A percentile compares a stretch with the other conserved stretches of the same genome.
Evolutionary conservation across 345 rosid genomes (phyloP).

Genomic region (Syzygium oleosum): DNA sequence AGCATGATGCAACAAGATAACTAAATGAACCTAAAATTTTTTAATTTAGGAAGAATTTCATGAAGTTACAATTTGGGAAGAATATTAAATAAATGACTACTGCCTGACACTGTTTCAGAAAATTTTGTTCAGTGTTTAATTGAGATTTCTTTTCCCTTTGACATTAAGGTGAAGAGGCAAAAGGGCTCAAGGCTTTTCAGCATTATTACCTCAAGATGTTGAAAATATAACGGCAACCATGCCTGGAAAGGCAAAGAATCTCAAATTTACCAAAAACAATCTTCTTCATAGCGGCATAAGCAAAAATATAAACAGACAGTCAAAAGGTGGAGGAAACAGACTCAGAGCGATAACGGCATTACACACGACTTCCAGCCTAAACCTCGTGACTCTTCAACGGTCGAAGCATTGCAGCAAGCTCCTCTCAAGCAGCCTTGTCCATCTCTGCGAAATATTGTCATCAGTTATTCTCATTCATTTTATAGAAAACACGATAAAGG

Average conservation of each 20-base stretch:
- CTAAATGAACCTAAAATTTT: background rate
- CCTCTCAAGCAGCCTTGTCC: slow-evolving; percentile 15
- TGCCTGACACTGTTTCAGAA: background rate
- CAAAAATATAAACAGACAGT: background rate
- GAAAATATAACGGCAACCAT: background rate
- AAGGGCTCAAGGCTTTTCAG: background rate
- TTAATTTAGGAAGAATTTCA: background rate
- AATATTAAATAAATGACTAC: background rate
- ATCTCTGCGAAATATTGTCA: slow-evolving; percentile 4
- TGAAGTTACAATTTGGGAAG: background rate
- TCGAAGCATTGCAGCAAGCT: background rate
- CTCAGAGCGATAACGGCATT: background rate
- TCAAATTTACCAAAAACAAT: background rate
- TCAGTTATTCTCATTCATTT: background rate
- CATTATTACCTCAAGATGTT: background rate
- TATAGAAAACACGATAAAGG: background rate
- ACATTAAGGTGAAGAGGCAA: background rate
- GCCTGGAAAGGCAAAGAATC: background rate
- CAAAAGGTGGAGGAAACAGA: background rate
- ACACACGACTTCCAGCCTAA: background rate
- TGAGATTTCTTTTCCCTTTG: background rate
- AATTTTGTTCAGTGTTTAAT: background rate
- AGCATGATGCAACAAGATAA: background rate
- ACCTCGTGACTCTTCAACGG: background rate
- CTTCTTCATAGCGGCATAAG: background rate